A percentile compares a stretch with the other conserved stretches of the same genome.
Evolutionary conservation across 2,329 filamentous ascomycete genomes (phyloP).

Genomic region (Colletotrichum cereale): DNA sequence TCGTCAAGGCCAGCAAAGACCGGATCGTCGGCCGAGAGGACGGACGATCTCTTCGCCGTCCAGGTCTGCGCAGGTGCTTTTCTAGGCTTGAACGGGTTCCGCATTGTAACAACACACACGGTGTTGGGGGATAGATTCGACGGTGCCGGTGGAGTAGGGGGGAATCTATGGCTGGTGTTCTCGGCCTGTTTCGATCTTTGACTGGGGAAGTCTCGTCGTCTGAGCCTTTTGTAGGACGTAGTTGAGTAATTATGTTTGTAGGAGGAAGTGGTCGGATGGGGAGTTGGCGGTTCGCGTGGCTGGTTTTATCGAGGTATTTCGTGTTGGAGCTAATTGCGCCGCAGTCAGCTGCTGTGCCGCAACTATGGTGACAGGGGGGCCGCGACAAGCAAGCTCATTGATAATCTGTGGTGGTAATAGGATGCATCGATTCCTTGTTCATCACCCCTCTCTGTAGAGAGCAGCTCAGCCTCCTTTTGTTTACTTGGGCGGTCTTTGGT

Average conservation of each 20-base stretch:
- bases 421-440: no score
- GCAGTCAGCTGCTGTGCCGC: background rate
- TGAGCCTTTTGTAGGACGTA: background rate
- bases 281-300: background rate
- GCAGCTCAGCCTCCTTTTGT: no score
- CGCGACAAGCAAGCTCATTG: no score
- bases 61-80: slow-evolving; percentile 9
- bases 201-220: background rate
- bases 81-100: slow-evolving; percentile 10
- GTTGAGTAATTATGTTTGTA: no score
- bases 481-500: no score
- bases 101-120: no score
- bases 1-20: background rate
- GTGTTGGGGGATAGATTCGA: no score
- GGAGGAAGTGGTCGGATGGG: background rate
- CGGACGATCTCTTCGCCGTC: background rate
- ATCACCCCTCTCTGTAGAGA: no score
- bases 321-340: background rate
- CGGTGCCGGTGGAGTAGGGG: background rate
- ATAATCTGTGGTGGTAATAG: no score
- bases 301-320: background rate
- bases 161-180: no score
- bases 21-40: slow-evolving; percentile 6
- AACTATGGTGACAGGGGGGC: background rate
- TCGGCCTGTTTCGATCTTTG: background rate